Base-by-base conservation (phyloP, 1,284 basidiomycete species). In the Abortiporus biennis region DNA sequence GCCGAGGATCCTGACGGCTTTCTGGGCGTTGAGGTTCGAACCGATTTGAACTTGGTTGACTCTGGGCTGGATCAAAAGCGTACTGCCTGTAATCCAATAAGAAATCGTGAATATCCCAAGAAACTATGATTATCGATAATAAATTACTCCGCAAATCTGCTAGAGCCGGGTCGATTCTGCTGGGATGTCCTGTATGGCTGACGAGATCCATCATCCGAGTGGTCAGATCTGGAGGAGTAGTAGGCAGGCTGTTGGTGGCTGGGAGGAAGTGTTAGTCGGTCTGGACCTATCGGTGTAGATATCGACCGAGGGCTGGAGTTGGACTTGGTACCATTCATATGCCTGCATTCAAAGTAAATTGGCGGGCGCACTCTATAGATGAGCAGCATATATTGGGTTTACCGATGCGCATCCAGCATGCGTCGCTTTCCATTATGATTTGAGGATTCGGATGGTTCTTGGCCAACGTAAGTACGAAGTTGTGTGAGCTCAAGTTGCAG, bases 351-450 rank as follows among this genome's bases (percentile, higher is more conserved):
- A n/a, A n/a, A n/a, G n/a, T n/a, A n/a, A n/a, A n/a, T n/a, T n/a
- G n/a, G n/a, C n/a, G n/a, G n/a, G n/a, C n/a, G n/a, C n/a, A n/a
- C n/a, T n/a, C n/a, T n/a, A n/a, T n/a, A n/a, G n/a, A n/a, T 40
- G 17, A 20, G 23, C 8, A 17, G 6, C 27, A 36, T n/a, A 36
- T 4, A 3, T 17, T 17, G 36, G 30, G 43, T 50, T 60, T 54
- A 81, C 80, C 68, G 65, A 47, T 68, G 66, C 37, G 54, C 49
- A 37, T 70, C 68, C 12, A 58, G 50, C 64, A 77, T 74, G 40
- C 64, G 66, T n/a, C 85, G 74, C 54, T 88, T 88, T 35, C 79
- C 75, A 48, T 83, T 82, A 4, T 52, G 51, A 51, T 83, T 84
- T 4, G 58, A 24, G 33, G 54, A 49, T 8, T 62, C 53, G 2